phyloP scores from a whole-genome alignment of 768 basidiomycete species.

The Daedaleopsis sinensis region DNA sequence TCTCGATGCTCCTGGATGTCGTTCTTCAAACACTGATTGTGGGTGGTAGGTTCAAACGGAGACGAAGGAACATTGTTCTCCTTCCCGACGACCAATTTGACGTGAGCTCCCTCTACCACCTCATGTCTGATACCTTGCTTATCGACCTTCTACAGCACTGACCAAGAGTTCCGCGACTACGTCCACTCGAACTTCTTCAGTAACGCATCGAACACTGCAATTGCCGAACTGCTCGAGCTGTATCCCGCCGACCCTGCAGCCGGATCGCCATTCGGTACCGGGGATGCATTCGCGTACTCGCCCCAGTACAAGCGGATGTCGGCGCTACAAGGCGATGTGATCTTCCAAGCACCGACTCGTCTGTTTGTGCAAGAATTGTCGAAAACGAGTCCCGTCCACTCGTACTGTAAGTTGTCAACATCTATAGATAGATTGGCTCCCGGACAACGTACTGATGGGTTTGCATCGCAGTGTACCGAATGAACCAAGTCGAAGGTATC shows the following conservation, averaged over 20 bases:
- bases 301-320: constrained; percentile 56
- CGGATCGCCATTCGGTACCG: constrained; percentile 58
- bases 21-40: constrained; percentile 38
- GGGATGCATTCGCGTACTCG: constrained; percentile 46
- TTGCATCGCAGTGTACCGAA: not conserved
- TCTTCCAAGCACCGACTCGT: constrained; percentile 53
- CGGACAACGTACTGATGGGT: too few species aligned
- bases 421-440: too few species aligned
- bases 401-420: constrained; percentile 39
- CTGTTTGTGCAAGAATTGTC: constrained; percentile 45
- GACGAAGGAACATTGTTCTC: constrained; percentile 57
- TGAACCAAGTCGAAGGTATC: constrained; percentile 14
- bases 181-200: constrained; percentile 28
- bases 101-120: constrained; percentile 20
- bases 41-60: constrained; percentile 37
- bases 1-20: too few species aligned
- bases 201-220: constrained; percentile 7
- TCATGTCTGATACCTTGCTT: not conserved
- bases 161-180: constrained; percentile 17
- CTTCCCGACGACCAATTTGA: constrained; percentile 29
- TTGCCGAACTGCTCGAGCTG: constrained; percentile 22
- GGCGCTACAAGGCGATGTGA: constrained; percentile 51
- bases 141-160: constrained; percentile 19
- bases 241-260: constrained; percentile 40
- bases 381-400: constrained; percentile 45